Base-by-base conservation (phyloP, 805 yeast species). In the Saccharomycopsis sp. region DNA sequence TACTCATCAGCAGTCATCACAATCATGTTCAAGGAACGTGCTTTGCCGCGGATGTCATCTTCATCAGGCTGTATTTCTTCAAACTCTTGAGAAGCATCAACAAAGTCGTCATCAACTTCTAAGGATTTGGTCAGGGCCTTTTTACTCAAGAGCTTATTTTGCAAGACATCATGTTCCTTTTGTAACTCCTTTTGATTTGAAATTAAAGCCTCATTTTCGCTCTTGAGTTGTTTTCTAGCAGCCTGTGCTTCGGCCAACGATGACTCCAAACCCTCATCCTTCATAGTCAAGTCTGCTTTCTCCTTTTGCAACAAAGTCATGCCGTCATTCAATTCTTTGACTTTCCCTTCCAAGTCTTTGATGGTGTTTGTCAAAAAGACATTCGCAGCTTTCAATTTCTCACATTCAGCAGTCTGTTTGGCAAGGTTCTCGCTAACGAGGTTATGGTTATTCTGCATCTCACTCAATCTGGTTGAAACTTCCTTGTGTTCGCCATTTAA, bases 1-100 rank as follows among this genome's bases (percentile, higher is more conserved):
- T 67, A 70, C 41, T 70, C 75, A 0, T 66, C 71, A 4, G 55
- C 48, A 1, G 75, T 64, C 32, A 72, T 47, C 1, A 71, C 66
- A 2, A 67, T 59, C 37, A 72, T 52, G 6, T 66, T 65, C 48
- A 67, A 65, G 12, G 55, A 55, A 51, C 61, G 64, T 3, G 77
- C 52, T 41, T 36, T 44, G 34, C 20, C 34, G 39, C 34, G 30
- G 35, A 12, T 36, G 21, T 20, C 48, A 34, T 13, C 13, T 7
- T 15, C 49, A 31, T 17, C 43, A 33, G 9, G 13, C 4, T 34
- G 21, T 13, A 40, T 34, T 21, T 41, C 34, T 8, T 41, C 49
- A 10, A 45, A 36, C 5, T 42, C 42, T 23, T 51, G 49, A 3
- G 45, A 37, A 17, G 49, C 50, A 20, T 38, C 41, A 12, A 36